Evolutionary conservation across 768 basidiomycete genomes (phyloP).

Genomic region (Suillus discolor): DNA sequence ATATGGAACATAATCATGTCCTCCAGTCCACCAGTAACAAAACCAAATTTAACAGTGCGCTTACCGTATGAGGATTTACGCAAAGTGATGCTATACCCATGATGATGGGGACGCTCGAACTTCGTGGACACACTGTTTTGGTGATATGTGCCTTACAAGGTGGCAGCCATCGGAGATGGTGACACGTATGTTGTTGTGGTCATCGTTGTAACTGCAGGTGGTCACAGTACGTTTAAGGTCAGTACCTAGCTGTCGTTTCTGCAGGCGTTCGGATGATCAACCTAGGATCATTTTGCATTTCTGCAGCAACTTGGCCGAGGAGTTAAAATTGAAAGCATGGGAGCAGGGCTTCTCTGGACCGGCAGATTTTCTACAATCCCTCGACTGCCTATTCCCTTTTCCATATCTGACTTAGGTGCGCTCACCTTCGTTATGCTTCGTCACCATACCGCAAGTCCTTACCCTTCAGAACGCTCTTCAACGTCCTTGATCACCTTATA

Average conservation of each 20-base stretch:
- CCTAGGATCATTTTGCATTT: constrained; percentile 45
- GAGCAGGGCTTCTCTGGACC: constrained; percentile 89
- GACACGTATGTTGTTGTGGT: too few species aligned
- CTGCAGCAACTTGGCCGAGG: neutral
- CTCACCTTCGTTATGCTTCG: constrained; percentile 92
- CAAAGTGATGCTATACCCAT: too few species aligned
- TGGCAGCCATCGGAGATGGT: neutral
- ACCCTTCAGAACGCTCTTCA: constrained; percentile 96
- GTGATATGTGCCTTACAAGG: neutral
- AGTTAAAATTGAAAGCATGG: constrained; percentile 69
- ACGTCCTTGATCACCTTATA: constrained; percentile 89
- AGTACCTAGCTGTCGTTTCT: constrained; percentile 91
- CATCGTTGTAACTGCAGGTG: constrained; percentile 60
- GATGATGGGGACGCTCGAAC: neutral
- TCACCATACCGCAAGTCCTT: constrained; percentile 84
- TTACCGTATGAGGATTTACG: too few species aligned
- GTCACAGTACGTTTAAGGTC: constrained; percentile 95
- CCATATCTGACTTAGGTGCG: constrained; percentile 55
- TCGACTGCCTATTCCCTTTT: constrained; percentile 69
- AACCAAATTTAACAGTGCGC: too few species aligned
- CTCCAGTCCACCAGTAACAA: too few species aligned
- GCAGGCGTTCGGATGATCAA: constrained; percentile 94
- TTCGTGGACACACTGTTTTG: too few species aligned
- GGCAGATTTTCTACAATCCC: constrained; percentile 85
- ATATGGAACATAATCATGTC: too few species aligned